Conservation (phyloP, 352 stramenopile species). For the Globisporangium heterothallicum region DNA sequence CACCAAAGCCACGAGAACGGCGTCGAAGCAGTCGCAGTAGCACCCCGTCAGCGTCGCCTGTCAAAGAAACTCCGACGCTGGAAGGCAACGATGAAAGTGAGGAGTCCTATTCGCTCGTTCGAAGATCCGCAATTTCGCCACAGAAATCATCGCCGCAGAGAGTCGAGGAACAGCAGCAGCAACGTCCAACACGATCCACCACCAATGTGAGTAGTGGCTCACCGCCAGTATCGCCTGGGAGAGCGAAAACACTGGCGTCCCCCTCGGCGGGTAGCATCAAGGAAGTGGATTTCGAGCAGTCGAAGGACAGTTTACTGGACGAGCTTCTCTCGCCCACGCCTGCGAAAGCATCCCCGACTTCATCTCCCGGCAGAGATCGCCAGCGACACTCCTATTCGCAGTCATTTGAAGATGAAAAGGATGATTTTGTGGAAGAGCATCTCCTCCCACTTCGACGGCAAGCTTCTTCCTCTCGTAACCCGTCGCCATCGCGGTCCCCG, state of each 20-base stretch:
- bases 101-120: conserved; percentile 4
- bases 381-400: conserved; percentile 47
- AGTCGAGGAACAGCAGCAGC: conserved; percentile 1
- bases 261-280: conserved; percentile 34
- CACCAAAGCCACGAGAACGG: conserved; percentile 20
- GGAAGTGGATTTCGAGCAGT: conserved; percentile 61
- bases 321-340: conserved; percentile 38
- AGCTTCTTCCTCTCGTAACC: not conserved
- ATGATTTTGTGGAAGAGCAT: not conserved
- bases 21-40: conserved; percentile 8
- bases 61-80: conserved; percentile 19
- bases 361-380: conserved; percentile 5
- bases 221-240: conserved; percentile 23
- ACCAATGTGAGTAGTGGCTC: conserved; percentile 5
- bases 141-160: conserved; percentile 6
- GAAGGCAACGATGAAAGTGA: conserved; percentile 7
- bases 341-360: conserved; percentile 12
- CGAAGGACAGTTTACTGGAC: conserved; percentile 62
- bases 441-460: not conserved
- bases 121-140: conserved; percentile 1
- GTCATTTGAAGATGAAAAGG: conserved; percentile 36
- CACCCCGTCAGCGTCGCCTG: conserved; percentile 14
- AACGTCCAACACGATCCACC: conserved; percentile 4
- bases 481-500: conserved; percentile 7
- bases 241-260: conserved; percentile 39